These are phyloP conservation scores for Nyssa sinensis DNA, from an alignment of 148 eudicot species.

Conservation along the genomic window DNA sequence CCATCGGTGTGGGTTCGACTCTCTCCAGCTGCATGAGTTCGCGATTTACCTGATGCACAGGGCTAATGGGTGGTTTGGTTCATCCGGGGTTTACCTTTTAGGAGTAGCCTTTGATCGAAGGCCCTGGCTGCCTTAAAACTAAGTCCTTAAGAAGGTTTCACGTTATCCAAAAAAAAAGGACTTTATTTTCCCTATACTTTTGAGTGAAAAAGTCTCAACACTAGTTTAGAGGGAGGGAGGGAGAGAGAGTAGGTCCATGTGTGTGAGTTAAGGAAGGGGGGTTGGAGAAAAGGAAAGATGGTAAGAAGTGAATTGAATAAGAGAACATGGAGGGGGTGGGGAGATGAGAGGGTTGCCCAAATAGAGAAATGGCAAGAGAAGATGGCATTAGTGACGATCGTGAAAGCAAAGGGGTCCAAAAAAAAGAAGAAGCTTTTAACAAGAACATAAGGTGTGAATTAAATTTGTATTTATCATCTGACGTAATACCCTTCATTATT, in stretches of 20 bases:
- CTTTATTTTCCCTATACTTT: no score
- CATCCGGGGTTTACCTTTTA: no score
- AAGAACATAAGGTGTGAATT: no score
- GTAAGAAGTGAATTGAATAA: slow-evolving; percentile 7
- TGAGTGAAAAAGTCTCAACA: neutral
- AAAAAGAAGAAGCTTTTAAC: no score
- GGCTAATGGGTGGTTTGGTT: no score
- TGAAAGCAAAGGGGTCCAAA: neutral
- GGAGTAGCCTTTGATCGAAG: no score
- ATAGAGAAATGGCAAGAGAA: slow-evolving; percentile 1
- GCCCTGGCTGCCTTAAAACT: no score
- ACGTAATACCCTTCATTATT: slow-evolving; percentile 49
- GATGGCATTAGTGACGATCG: neutral
- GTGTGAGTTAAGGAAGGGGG: neutral
- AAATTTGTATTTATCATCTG: slow-evolving; percentile 66
- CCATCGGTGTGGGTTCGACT: no score
- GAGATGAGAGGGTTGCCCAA: slow-evolving; percentile 9
- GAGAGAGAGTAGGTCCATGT: neutral
- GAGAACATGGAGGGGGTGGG: slow-evolving; percentile 7
- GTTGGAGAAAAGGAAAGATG: slow-evolving; percentile 4
- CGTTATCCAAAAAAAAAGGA: no score
- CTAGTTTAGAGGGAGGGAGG: neutral
- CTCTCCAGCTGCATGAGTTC: no score
- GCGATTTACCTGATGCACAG: no score
- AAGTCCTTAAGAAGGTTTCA: no score